A percentile compares a stretch with the other conserved stretches of the same genome.
Evolutionary conservation across 345 rosid species (phyloP).

Genomic region (Arabidopsis suecica): DNA sequence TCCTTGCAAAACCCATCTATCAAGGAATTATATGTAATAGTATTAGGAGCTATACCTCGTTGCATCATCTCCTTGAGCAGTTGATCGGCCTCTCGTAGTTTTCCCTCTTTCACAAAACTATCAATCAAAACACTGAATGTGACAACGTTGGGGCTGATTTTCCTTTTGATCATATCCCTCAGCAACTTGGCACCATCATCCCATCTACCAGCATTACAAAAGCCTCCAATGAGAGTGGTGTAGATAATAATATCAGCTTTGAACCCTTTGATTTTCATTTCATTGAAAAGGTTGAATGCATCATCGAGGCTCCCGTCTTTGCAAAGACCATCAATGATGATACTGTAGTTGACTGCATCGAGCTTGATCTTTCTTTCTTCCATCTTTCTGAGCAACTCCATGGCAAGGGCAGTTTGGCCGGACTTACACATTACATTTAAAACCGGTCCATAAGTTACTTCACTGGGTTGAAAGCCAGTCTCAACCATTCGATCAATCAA

Average conservation of each 20-base stretch:
- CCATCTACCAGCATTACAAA: constrained; percentile 33
- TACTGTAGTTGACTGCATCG: constrained; percentile 24
- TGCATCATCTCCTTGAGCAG: constrained; percentile 20
- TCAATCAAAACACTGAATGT: constrained; percentile 13
- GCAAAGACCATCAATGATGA: constrained; percentile 31
- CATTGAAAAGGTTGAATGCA: constrained; percentile 15
- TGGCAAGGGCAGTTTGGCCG: neutral
- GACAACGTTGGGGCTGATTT: neutral
- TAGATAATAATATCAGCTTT: constrained; percentile 24
- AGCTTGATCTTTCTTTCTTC: constrained; percentile 20
- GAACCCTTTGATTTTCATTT: constrained; percentile 14
- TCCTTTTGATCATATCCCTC: constrained; percentile 39
- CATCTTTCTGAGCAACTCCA: constrained; percentile 7
- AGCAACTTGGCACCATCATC: constrained; percentile 33
- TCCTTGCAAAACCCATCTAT: constrained; percentile 13
- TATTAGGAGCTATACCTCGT: neutral
- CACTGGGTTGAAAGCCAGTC: neutral
- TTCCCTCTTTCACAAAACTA: constrained; percentile 36
- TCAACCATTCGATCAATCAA: constrained; percentile 21
- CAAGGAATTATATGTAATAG: neutral
- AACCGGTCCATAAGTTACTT: neutral
- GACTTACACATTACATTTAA: neutral
- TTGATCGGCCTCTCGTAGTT: constrained; percentile 34
- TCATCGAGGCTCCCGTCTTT: neutral
- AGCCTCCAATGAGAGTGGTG: constrained; percentile 15